Percentiles rank a stretch among this genome's conserved stretches.
Evolutionary conservation across 2,329 filamentous ascomycete species (phyloP).

Genomic region (Fusarium pseudocircinatum): DNA sequence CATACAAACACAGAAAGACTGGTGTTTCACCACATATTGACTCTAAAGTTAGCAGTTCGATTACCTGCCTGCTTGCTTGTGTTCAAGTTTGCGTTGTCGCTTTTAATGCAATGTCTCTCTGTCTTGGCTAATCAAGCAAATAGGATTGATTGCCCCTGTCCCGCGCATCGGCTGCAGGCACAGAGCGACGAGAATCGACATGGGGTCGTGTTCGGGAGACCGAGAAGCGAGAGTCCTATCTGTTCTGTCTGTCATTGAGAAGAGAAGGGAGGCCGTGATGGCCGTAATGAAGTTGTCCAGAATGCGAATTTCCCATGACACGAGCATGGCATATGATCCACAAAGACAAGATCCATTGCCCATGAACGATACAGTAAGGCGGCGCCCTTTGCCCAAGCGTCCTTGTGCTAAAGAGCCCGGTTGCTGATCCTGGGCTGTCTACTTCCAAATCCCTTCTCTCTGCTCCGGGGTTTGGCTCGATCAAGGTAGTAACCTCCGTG

Average conservation of each 20-base stretch:
- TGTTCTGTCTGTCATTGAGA: neutral
- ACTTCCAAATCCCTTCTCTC: conserved; percentile 13
- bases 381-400: neutral
- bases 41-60: conserved; percentile 29
- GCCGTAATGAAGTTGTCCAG: conserved; percentile 1
- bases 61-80: neutral
- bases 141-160: conserved; percentile 17
- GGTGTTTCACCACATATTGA: conserved; percentile 30
- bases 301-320: conserved; percentile 22
- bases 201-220: conserved; percentile 19
- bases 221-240: neutral
- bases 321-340: conserved; percentile 14
- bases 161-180: conserved; percentile 2
- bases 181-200: neutral
- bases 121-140: conserved; percentile 7
- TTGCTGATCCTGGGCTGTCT: conserved; percentile 12
- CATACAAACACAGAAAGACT: neutral
- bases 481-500: conserved; percentile 18
- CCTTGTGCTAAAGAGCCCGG: neutral
- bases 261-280: neutral
- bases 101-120: neutral
- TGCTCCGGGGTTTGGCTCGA: conserved; percentile 21
- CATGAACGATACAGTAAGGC: neutral
- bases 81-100: conserved; percentile 1
- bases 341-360: neutral